phyloP scores from a whole-genome alignment of 2,329 filamentous ascomycete species.

The Arthroderma uncinatum region DNA sequence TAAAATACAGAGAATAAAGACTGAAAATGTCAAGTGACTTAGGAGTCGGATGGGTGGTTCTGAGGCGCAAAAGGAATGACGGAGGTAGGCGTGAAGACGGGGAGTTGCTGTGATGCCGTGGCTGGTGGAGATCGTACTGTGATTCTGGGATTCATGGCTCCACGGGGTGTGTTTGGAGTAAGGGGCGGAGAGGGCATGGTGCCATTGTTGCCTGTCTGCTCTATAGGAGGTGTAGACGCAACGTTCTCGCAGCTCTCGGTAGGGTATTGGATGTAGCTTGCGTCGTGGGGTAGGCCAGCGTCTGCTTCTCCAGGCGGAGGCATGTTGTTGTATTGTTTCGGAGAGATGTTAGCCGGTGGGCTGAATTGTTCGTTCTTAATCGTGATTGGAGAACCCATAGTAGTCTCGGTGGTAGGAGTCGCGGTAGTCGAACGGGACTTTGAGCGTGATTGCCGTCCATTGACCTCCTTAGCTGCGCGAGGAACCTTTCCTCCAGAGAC shows the following conservation, averaged over 20 bases:
- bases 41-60: background rate
- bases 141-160: constrained; percentile 14
- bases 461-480: background rate
- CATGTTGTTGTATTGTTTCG: background rate
- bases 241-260: background rate
- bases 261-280: background rate
- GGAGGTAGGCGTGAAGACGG: constrained; percentile 39
- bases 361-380: background rate
- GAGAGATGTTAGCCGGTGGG: background rate
- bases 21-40: background rate
- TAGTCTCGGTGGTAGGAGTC: background rate
- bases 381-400: background rate
- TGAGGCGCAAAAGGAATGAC: constrained; percentile 33
- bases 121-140: constrained; percentile 24
- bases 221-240: background rate
- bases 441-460: background rate
- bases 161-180: constrained; percentile 7
- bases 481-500: background rate
- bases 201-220: background rate
- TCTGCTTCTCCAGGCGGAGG: constrained; percentile 2
- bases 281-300: background rate
- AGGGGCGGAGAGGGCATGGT: constrained; percentile 12
- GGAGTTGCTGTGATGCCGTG: constrained; percentile 34
- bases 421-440: background rate
- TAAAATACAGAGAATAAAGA: background rate